These are phyloP conservation scores for Tuber borchii DNA, from an alignment of 495 filamentous ascomycete species.

Conservation along the genomic window DNA sequence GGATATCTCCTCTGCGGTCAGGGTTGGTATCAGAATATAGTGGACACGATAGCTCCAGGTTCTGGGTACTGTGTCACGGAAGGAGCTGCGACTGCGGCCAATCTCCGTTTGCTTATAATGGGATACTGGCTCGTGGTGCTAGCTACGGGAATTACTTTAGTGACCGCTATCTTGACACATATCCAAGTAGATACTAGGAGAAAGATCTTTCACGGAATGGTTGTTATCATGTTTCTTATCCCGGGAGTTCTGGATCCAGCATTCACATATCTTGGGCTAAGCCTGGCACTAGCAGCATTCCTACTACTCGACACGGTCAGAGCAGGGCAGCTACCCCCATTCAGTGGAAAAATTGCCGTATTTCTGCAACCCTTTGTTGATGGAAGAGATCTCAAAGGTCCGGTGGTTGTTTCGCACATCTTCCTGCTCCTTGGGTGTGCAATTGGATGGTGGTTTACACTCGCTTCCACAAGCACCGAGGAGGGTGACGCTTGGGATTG, in stretches of 20 bases:
- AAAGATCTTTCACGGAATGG: constrained; percentile 98
- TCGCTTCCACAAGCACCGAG: constrained; percentile 55
- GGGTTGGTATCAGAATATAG: constrained; percentile 45
- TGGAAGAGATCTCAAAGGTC: constrained; percentile 82
- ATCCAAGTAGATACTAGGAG: constrained; percentile 91
- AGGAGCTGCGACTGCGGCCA: constrained; percentile 49
- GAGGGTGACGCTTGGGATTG: constrained; percentile 44
- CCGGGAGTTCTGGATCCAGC: constrained; percentile 76
- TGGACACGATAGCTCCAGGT: constrained; percentile 37
- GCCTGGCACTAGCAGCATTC: constrained; percentile 70
- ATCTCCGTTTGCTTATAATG: constrained; percentile 68
- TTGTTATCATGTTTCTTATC: constrained; percentile 90
- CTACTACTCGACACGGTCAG: constrained; percentile 81
- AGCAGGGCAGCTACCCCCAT: constrained; percentile 81
- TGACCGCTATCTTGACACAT: constrained; percentile 63
- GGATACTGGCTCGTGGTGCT: constrained; percentile 67
- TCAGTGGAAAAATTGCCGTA: constrained; percentile 69
- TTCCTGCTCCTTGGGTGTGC: constrained; percentile 96
- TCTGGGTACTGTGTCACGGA: constrained; percentile 35
- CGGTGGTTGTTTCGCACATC: constrained; percentile 90
- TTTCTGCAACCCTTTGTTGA: constrained; percentile 94
- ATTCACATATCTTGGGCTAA: constrained; percentile 70
- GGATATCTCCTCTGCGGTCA: constrained; percentile 84
- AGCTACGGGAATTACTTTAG: constrained; percentile 60
- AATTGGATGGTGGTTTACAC: constrained; percentile 84